Base-by-base conservation (phyloP, 805 yeast species). In the Allodekkera sacchari region DNA sequence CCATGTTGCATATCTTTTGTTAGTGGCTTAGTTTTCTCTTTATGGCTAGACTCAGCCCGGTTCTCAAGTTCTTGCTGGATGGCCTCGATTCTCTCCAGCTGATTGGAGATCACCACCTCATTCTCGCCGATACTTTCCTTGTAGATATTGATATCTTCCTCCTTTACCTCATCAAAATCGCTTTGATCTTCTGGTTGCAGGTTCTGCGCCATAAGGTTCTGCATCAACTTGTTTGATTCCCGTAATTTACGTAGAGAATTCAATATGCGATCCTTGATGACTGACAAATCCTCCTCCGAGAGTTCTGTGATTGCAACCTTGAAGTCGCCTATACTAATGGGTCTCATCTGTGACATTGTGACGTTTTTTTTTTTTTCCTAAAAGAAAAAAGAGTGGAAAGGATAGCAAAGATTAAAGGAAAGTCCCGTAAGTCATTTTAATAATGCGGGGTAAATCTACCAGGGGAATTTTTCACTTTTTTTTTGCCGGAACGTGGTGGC, bases 51-150 rank as follows among this genome's bases (percentile, higher is more conserved):
- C n/a, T 39, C 30, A 23, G 57, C 70, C 34, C 83, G 57, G 32
- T 50, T 47, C n/a, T 45, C 39, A 16, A 75, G 53, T 45, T 78
- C 83, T 13, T 56, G 47, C 20, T 63, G 59, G 13, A 77, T 45
- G 0, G 64, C 62, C 3, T 52, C 56, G 4, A 75, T 46, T 36
- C 80, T 55, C 23, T 61, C 57, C 8, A 48, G 36, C 45, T 77
- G 78, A 44, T 70, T 76, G 3, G 50, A 43, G 15, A 77, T 55
- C n/a, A 77, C 81, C 3, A 50, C 47, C 9, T 59, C 53, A 48
- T 80, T 80, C 41, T 79, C 88, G 7, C 47, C 43, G 12, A 77
- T 61, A 7, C 77, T 64, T n/a, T 72, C 79, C 5, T 43, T 48
- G 52, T 69, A 79, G 11, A 80, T 45, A 11, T 55, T 50, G n/a